phyloP scores from a whole-genome alignment of 2,329 filamentous ascomycete species.

The Penicillium sp. region DNA sequence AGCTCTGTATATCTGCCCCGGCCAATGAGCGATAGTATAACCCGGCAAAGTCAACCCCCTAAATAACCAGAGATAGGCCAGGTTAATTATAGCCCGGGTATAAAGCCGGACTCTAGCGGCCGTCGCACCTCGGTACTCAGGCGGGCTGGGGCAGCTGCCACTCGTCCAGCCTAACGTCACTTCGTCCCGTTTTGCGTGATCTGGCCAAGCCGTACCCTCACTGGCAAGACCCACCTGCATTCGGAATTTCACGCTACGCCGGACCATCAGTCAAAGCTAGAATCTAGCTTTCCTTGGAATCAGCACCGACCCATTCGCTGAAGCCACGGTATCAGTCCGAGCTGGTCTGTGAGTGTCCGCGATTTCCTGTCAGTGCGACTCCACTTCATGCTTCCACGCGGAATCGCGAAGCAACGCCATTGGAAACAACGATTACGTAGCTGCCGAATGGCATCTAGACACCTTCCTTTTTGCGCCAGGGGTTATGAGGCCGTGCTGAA shows the following conservation, averaged over 20 bases:
- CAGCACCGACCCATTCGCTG: background rate
- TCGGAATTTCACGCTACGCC: background rate
- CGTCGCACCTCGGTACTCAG: background rate
- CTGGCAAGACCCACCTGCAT: background rate
- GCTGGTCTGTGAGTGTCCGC: background rate
- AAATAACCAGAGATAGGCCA: background rate
- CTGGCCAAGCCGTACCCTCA: constrained; percentile 5
- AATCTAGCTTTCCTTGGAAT: background rate
- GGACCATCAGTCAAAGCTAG: no score
- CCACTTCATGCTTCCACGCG: background rate
- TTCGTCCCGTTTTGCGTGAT: constrained; percentile 26
- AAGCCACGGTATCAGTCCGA: background rate
- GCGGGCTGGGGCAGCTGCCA: background rate
- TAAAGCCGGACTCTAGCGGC: background rate
- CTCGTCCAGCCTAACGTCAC: constrained; percentile 25
- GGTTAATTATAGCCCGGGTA: background rate
- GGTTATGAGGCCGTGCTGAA: background rate
- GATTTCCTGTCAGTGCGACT: background rate
- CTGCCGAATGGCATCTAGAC: background rate
- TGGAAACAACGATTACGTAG: background rate
- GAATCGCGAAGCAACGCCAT: constrained; percentile 2
- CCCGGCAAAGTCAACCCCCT: background rate
- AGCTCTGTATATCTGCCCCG: background rate
- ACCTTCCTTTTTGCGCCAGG: background rate
- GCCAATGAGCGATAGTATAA: background rate